These are phyloP conservation scores for Fusarium secorum DNA, from an alignment of 2,329 filamentous ascomycete species.

Conservation along the genomic window DNA sequence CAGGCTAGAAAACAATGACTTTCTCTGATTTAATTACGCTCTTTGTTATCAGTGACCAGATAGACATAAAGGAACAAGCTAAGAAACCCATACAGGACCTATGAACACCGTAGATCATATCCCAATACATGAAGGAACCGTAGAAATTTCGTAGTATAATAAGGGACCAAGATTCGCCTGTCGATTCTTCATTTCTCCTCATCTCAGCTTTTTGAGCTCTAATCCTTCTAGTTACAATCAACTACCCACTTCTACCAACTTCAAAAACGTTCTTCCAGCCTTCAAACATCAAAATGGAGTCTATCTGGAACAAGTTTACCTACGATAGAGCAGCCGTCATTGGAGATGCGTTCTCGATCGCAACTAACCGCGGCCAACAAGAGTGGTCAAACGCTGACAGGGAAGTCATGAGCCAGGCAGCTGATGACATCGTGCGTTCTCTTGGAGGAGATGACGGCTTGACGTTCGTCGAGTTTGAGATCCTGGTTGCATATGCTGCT, in stretches of 20 bases:
- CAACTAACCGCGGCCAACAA: no score
- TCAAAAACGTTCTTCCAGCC: neutral
- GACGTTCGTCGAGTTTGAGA: neutral
- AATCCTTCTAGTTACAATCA: no score
- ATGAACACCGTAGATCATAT: neutral
- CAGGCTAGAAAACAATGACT: neutral
- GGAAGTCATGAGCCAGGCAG: neutral
- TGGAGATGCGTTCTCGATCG: neutral
- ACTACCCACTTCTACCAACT: neutral
- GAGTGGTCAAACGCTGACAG: neutral
- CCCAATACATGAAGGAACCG: rapidly evolving
- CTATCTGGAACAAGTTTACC: neutral
- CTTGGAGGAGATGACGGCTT: neutral
- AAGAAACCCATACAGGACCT: no score
- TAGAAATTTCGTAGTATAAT: neutral
- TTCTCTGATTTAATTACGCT: neutral
- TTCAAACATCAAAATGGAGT: neutral
- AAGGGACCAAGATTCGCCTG: no score
- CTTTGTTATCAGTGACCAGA: neutral
- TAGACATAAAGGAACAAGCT: neutral
- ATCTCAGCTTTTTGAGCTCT: no score
- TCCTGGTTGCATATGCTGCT: neutral
- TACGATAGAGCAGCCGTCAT: neutral
- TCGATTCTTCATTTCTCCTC: neutral
- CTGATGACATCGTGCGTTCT: neutral